Evolutionary conservation across 129 eudicot genomes (phyloP), one percentile per base, ranked within the genome.

Genomic region (Glebionis coronaria): DNA sequence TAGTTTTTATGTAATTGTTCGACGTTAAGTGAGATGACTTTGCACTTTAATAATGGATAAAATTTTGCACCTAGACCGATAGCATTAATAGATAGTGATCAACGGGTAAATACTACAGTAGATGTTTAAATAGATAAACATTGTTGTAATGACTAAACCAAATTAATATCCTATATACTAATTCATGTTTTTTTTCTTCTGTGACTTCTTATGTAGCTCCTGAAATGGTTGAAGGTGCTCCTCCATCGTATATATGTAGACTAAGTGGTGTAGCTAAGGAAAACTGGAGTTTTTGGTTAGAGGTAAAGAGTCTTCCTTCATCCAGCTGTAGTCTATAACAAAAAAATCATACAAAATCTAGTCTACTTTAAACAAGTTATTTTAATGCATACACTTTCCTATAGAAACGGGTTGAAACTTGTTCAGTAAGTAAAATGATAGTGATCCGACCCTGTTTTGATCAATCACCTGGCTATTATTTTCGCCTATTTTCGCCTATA

Each of bases 251-350:
- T 54, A 81, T 90, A 58, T 94, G 97, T 49, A 81, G 99, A 73
- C 84, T 94, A 69, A 94, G 99, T 63, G 97, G 99, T 55, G 80
- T 81, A 67, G 82, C 83, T 14, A 69, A 73, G 25, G 94, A 94
- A 65, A 89, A 87, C 70, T 94, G 97, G 99, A 80, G 79, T 65
- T 94, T 94, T 83, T 94, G 99, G 97, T 81, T 94, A 84, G 93
- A 94, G 99, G 99, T 94, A 81, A 35, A 69, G 16, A 40, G 46
- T 59, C 57, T 72, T 21, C 69, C 71, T 54, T 23, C 64, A 60
- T 75, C 56, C 14, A 40, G 49, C 44, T 29, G 54, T 44, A 14
- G 46, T 27, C 4, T 4, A 54, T 38, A 12, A 9, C 16, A 4
- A 63, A 38, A 42, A 38, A 20, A 10, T 16, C 3, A 38, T 38